Evolutionary conservation across 2,329 filamentous ascomycete genomes (phyloP).

Genomic region (Xylogone sp.): DNA sequence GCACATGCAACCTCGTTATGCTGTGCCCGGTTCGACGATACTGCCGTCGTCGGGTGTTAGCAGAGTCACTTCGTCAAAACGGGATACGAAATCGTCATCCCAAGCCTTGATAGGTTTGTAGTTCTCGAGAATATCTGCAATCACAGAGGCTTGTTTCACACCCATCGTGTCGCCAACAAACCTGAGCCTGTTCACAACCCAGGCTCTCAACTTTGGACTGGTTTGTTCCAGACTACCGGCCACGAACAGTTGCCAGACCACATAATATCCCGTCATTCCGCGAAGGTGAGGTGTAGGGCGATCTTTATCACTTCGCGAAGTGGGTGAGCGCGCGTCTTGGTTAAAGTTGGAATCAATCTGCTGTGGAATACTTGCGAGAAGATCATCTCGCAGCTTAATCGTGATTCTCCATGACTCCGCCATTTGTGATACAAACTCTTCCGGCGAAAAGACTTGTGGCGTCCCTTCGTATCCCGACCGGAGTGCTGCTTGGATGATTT

Average conservation of each 20-base stretch:
- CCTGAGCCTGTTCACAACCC: constrained; percentile 14
- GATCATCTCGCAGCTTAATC: constrained; percentile 15
- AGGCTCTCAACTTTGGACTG: constrained; percentile 13
- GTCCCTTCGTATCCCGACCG: constrained; percentile 2
- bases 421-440: constrained; percentile 8
- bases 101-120: constrained; percentile 5
- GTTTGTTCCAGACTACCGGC: constrained; percentile 17
- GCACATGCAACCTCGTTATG: too few species aligned
- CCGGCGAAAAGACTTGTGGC: constrained; percentile 8
- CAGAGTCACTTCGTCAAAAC: background rate
- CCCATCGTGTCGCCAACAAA: constrained; percentile 14
- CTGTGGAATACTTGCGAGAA: constrained; percentile 24
- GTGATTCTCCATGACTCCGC: constrained; percentile 9
- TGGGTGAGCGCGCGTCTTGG: background rate
- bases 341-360: constrained; percentile 6
- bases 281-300: background rate
- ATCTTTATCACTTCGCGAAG: background rate
- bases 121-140: constrained; percentile 12
- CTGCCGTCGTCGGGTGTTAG: background rate
- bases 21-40: too few species aligned
- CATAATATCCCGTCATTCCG: constrained; percentile 11
- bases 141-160: constrained; percentile 17
- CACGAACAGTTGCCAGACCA: constrained; percentile 23
- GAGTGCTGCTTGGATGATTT: constrained; percentile 18
- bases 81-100: constrained; percentile 1